Percentiles rank a stretch among this genome's conserved stretches.
Conservation (phyloP, 2,329 filamentous ascomycete genomes). For the Claviceps arundinis region DNA sequence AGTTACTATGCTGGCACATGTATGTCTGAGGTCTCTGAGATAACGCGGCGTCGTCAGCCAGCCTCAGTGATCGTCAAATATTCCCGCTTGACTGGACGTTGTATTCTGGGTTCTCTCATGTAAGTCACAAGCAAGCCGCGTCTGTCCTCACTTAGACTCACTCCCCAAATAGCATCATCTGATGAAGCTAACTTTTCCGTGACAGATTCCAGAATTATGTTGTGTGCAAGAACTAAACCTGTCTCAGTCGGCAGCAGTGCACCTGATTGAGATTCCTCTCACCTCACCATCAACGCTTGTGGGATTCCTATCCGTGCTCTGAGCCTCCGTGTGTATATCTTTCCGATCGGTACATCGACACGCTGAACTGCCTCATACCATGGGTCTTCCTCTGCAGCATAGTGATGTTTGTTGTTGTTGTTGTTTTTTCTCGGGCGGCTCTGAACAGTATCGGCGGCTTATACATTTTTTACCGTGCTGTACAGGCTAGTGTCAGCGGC, state of each 20-base stretch:
- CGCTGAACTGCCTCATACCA: neutral
- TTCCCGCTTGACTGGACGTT: neutral
- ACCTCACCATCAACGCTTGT: neutral
- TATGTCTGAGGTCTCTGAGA: no score
- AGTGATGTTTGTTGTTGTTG: neutral
- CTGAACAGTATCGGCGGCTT: neutral
- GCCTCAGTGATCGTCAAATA: neutral
- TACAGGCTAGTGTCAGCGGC: neutral
- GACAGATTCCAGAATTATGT: neutral
- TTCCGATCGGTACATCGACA: neutral
- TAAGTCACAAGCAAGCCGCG: neutral
- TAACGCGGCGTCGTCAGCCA: no score
- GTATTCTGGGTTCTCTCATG: neutral
- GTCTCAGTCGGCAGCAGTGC: neutral
- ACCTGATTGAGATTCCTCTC: neutral
- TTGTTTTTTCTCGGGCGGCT: neutral
- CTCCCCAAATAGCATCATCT: neutral
- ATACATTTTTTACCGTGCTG: neutral
- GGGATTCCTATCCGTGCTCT: neutral
- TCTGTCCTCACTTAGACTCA: neutral
- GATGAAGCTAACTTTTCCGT: neutral
- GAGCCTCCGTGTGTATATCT: neutral
- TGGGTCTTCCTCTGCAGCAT: neutral
- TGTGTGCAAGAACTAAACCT: neutral
- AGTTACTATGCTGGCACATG: no score